Evolutionary conservation across 2,329 filamentous ascomycete genomes (phyloP).

Genomic region (Aurifilum marmelostoma): DNA sequence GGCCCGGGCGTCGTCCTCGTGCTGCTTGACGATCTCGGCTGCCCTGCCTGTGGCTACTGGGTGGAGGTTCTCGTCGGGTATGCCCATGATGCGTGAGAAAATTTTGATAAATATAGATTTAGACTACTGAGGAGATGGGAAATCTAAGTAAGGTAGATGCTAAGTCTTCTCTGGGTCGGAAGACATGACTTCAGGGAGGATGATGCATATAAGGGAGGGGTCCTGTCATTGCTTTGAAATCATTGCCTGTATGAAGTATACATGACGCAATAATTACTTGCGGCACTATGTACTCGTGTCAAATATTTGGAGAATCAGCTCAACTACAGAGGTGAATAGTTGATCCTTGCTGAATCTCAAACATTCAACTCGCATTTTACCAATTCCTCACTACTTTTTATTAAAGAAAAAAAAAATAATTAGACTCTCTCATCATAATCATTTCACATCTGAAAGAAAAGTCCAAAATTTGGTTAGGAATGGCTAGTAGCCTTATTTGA

Average conservation of each 20-base stretch:
- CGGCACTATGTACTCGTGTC: neutral
- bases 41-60: too few species aligned
- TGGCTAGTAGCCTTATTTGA: neutral
- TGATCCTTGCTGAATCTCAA: neutral
- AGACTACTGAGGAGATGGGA: too few species aligned
- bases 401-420: too few species aligned
- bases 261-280: neutral
- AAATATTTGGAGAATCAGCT: neutral
- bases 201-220: neutral
- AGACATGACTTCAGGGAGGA: neutral
- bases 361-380: too few species aligned
- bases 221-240: neutral
- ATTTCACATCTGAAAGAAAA: neutral
- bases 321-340: neutral
- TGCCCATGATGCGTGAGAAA: slow-evolving; percentile 38
- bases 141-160: too few species aligned
- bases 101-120: too few species aligned
- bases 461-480: neutral
- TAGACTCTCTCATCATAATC: too few species aligned
- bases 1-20: too few species aligned
- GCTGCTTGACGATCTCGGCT: too few species aligned
- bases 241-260: neutral
- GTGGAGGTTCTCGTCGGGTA: too few species aligned
- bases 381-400: too few species aligned
- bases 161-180: too few species aligned